Conservation (phyloP, 306 rosid species). For the Senna siamea region DNA sequence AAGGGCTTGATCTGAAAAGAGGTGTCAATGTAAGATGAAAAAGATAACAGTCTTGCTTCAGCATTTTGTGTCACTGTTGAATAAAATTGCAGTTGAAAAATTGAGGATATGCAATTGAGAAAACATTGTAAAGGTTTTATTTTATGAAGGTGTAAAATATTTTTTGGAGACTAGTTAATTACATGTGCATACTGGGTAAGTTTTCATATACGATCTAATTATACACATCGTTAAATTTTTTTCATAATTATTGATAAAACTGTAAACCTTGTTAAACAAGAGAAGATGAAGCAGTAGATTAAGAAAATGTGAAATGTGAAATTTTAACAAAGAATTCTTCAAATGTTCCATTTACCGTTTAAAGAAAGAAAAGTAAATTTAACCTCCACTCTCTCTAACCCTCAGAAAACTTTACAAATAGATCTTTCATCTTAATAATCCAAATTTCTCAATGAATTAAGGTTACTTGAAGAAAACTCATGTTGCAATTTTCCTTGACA, state of each 20-base stretch:
- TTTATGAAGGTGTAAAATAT: too few relatives aligned
- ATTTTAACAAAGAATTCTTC: background rate
- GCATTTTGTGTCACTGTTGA: too few relatives aligned
- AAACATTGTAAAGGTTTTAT: background rate
- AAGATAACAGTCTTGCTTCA: background rate
- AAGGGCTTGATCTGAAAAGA: constrained; percentile 28
- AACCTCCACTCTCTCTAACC: background rate
- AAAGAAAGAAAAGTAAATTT: background rate
- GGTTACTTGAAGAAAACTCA: background rate
- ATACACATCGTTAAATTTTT: too few relatives aligned
- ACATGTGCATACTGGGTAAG: background rate
- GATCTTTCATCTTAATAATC: background rate
- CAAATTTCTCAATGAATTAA: background rate
- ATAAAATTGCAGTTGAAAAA: too few relatives aligned
- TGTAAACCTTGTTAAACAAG: background rate
- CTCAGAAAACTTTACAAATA: background rate
- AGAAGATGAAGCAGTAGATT: background rate
- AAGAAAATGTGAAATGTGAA: background rate
- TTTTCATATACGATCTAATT: background rate
- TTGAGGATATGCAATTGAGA: too few relatives aligned
- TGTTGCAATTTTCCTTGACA: background rate
- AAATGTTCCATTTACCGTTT: background rate
- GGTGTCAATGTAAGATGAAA: too few relatives aligned
- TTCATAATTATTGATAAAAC: too few relatives aligned
- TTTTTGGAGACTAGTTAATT: constrained; percentile 1